Conservation (phyloP, 352 stramenopile species). For the Phytopythium delawarense region DNA sequence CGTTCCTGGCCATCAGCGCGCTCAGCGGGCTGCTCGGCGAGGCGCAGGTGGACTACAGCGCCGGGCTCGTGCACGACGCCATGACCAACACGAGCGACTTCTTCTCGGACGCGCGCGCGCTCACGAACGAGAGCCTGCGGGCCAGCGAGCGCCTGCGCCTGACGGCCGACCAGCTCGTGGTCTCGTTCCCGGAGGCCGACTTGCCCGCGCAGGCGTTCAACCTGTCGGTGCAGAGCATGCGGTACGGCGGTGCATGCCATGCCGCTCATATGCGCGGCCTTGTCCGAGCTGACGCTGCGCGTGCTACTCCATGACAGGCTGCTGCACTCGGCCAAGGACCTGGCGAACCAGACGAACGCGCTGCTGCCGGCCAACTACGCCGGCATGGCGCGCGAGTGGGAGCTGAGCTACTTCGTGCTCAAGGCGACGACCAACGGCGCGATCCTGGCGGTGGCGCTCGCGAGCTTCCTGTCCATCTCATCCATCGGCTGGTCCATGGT, state of each 20-base stretch:
- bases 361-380: conserved; percentile 61
- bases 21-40: conserved; percentile 68
- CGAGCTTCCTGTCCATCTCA: conserved; percentile 76
- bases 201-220: conserved; percentile 59
- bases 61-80: conserved; percentile 59
- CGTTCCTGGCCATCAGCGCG: conserved; percentile 67
- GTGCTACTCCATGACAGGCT: conserved; percentile 22
- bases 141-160: conserved; percentile 37
- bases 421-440: conserved; percentile 77
- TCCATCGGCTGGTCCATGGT: conserved; percentile 82
- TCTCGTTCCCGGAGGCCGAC: conserved; percentile 67
- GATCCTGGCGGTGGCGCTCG: conserved; percentile 67
- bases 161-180: conserved; percentile 53
- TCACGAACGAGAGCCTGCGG: conserved; percentile 26
- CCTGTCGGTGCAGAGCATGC: conserved; percentile 55
- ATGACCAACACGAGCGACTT: conserved; percentile 67
- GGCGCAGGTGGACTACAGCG: conserved; percentile 81
- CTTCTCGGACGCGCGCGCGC: conserved; percentile 37
- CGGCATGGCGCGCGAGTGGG: conserved; percentile 49
- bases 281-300: background rate
- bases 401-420: conserved; percentile 77
- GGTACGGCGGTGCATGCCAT: conserved; percentile 13
- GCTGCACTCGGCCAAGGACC: conserved; percentile 46
- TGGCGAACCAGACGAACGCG: conserved; percentile 41
- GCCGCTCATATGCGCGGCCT: background rate